A percentile compares a stretch with the other conserved stretches of the same genome.
phyloP scores from a whole-genome alignment of 1,139 yeast species.

The Saccharomyces pastorianus region DNA sequence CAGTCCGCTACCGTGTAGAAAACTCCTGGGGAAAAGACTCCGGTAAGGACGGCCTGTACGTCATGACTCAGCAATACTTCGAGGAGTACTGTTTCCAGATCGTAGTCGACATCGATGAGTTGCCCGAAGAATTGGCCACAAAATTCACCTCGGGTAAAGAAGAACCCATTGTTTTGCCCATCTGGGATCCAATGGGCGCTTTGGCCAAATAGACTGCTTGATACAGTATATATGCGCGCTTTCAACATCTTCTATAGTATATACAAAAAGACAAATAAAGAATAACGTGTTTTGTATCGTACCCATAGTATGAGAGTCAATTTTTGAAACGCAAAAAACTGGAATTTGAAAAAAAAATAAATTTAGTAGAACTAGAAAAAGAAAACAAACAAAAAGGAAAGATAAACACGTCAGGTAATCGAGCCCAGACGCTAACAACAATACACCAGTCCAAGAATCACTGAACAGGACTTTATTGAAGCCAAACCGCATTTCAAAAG shows the following conservation, averaged over 20 bases:
- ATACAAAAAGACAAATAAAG: background rate
- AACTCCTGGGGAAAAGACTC: conserved; percentile 78
- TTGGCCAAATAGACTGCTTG: conserved; percentile 40
- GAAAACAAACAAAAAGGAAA: background rate
- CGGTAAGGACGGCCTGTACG: conserved; percentile 67
- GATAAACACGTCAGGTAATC: background rate
- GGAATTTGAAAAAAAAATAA: background rate
- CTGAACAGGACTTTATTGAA: background rate
- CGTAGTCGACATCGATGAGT: conserved; percentile 54
- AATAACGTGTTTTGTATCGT: background rate
- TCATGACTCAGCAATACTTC: conserved; percentile 79
- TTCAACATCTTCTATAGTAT: background rate
- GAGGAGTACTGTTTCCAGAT: conserved; percentile 78
- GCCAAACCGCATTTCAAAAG: background rate
- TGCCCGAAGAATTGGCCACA: conserved; percentile 41
- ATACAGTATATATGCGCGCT: background rate
- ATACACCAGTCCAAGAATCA: background rate
- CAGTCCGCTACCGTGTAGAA: conserved; percentile 74
- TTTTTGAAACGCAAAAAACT: background rate
- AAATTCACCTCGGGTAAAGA: conserved; percentile 30
- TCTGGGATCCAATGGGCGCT: conserved; percentile 85
- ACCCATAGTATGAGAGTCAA: background rate
- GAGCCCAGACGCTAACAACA: background rate
- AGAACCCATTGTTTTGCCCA: conserved; percentile 54
- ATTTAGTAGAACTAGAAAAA: background rate